phyloP scores from a whole-genome alignment of 306 rosid species.

The Cucurbita ficifolia region DNA sequence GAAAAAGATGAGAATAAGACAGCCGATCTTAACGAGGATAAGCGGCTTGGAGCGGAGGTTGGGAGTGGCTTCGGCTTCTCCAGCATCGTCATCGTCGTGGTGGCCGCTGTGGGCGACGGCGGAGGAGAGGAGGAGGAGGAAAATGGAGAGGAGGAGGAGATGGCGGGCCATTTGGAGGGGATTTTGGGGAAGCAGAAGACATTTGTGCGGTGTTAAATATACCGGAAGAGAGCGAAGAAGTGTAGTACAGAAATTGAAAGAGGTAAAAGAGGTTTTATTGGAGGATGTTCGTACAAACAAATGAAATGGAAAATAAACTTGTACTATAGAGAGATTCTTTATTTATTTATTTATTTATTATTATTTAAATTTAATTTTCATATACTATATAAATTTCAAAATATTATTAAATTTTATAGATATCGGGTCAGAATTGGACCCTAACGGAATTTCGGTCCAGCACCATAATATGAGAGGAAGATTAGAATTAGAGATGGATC shows the following conservation, averaged over 20 bases:
- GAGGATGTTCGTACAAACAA: slow-evolving; percentile 3
- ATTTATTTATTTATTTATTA: too few species aligned
- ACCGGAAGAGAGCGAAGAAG: not conserved
- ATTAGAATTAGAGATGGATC: too few species aligned
- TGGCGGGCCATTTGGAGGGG: not conserved
- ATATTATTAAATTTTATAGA: too few species aligned
- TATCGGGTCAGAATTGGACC: too few species aligned
- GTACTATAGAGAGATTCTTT: not conserved
- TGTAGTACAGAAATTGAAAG: not conserved
- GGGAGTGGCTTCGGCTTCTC: not conserved
- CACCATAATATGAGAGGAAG: too few species aligned
- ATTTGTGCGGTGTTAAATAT: not conserved
- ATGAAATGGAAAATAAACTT: not conserved
- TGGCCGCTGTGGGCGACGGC: slow-evolving; percentile 42
- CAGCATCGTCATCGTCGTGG: slow-evolving; percentile 12
- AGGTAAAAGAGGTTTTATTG: not conserved
- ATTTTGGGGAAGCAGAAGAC: not conserved
- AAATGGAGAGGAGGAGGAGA: slow-evolving; percentile 1
- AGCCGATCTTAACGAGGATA: slow-evolving; percentile 36
- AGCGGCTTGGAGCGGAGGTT: slow-evolving; percentile 37
- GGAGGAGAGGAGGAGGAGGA: slow-evolving; percentile 22
- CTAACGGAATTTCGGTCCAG: too few species aligned
- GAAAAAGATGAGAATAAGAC: slow-evolving; percentile 36
- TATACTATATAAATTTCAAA: too few species aligned
- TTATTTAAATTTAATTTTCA: too few species aligned